These are phyloP conservation scores for Russula lepida DNA, from an alignment of 768 basidiomycete species.

Conservation along the genomic window DNA sequence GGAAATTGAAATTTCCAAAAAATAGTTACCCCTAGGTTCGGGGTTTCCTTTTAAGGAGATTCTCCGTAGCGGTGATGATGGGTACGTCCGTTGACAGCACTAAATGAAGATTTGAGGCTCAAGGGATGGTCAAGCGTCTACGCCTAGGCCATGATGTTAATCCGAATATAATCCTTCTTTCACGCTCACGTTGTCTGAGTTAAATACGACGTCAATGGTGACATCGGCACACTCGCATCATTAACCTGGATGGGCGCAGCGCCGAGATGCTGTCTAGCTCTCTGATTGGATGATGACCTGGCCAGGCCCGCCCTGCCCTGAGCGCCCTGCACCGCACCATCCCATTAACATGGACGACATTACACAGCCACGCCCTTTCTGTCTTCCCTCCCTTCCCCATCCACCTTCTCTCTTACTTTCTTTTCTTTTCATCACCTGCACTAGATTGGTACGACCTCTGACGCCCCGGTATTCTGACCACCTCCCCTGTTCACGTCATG, in stretches of 20 bases:
- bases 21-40: background rate
- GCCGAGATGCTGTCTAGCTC: background rate
- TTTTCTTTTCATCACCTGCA: background rate
- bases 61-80: background rate
- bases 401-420: background rate
- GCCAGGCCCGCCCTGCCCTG: background rate
- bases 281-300: background rate
- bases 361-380: constrained; percentile 6
- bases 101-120: background rate
- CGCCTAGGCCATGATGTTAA: background rate
- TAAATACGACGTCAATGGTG: background rate
- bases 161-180: background rate
- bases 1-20: background rate
- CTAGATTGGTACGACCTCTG: background rate
- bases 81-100: background rate
- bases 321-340: background rate
- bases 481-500: constrained; percentile 8
- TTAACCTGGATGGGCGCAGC: constrained; percentile 1
- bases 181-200: background rate
- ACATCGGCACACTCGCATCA: background rate
- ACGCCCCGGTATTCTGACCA: background rate
- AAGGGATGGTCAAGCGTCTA: background rate
- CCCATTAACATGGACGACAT: background rate
- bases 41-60: background rate
- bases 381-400: background rate